Conservation (phyloP, 352 stramenopile genomes). For the Phytophthora hybrid region DNA sequence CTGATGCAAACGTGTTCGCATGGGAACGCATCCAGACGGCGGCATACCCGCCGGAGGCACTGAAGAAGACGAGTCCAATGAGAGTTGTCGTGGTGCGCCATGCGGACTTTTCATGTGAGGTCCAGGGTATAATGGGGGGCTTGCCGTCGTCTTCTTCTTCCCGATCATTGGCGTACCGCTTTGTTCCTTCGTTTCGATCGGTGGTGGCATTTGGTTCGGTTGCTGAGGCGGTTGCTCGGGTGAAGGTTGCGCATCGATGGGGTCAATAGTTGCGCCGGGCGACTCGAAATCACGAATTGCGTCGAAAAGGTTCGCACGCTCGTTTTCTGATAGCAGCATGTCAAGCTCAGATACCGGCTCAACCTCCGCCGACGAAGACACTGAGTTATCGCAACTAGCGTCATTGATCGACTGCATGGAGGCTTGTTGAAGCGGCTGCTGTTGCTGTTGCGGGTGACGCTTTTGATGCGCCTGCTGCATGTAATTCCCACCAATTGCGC, state of each 20-base stretch:
- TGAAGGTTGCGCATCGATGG: constrained; percentile 20
- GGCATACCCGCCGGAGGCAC: constrained; percentile 30
- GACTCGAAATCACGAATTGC: constrained; percentile 79
- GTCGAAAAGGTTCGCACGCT: constrained; percentile 72
- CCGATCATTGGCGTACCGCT: constrained; percentile 8
- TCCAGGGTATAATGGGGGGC: constrained; percentile 31
- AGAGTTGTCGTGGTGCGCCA: constrained; percentile 37
- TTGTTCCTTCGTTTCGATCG: constrained; percentile 33
- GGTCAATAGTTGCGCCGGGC: constrained; percentile 24
- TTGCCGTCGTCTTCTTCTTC: constrained; percentile 27
- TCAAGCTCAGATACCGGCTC: constrained; percentile 50
- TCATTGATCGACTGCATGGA: constrained; percentile 19
- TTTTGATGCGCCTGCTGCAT: constrained; percentile 36
- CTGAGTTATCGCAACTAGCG: constrained; percentile 17
- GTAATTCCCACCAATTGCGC: constrained; percentile 30
- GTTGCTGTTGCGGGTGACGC: constrained; percentile 20
- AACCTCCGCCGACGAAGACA: constrained; percentile 25
- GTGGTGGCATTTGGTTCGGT: constrained; percentile 10
- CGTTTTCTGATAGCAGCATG: constrained; percentile 71
- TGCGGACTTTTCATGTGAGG: constrained; percentile 31
- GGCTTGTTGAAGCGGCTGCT: constrained; percentile 22
- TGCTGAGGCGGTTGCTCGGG: constrained; percentile 22
- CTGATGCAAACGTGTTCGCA: constrained; percentile 53
- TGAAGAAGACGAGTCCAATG: constrained; percentile 41
- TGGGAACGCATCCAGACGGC: constrained; percentile 40